These are phyloP conservation scores for Rhizophagus prolifer DNA, from an alignment of 192 early-diverging fungal species.

Conservation along the genomic window DNA sequence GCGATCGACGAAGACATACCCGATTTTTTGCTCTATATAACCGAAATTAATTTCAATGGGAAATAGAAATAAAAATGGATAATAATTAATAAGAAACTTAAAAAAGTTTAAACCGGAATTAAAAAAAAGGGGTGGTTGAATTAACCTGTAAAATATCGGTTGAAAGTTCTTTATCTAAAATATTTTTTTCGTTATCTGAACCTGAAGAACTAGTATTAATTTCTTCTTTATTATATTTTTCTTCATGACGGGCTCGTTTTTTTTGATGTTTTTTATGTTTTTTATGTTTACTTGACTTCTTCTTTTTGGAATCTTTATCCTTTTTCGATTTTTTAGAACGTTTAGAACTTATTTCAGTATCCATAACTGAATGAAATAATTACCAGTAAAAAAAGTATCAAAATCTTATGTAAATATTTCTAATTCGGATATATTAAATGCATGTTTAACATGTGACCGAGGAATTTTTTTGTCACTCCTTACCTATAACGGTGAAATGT, in stretches of 20 bases:
- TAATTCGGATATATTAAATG: not conserved
- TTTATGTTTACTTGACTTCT: not conserved
- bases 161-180: not conserved
- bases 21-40: not conserved
- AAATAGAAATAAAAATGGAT: too few relatives aligned
- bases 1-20: too few relatives aligned
- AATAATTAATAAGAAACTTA: not conserved
- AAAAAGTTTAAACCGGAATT: not conserved
- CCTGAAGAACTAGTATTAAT: not conserved
- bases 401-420: not conserved
- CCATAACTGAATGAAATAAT: not conserved
- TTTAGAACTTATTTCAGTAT: not conserved
- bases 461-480: not conserved
- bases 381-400: too few relatives aligned
- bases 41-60: too few relatives aligned
- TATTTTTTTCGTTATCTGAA: not conserved
- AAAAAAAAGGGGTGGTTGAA: not conserved
- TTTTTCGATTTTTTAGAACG: conserved; percentile 11
- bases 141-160: not conserved
- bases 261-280: conserved; percentile 18
- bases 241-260: conserved; percentile 1
- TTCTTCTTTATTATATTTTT: not conserved
- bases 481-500: not conserved
- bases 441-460: too few relatives aligned
- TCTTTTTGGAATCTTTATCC: conserved; percentile 16